Evolutionary conservation across 106 monocot species (phyloP).

Genomic region (Dioscorea zingiberensis): DNA sequence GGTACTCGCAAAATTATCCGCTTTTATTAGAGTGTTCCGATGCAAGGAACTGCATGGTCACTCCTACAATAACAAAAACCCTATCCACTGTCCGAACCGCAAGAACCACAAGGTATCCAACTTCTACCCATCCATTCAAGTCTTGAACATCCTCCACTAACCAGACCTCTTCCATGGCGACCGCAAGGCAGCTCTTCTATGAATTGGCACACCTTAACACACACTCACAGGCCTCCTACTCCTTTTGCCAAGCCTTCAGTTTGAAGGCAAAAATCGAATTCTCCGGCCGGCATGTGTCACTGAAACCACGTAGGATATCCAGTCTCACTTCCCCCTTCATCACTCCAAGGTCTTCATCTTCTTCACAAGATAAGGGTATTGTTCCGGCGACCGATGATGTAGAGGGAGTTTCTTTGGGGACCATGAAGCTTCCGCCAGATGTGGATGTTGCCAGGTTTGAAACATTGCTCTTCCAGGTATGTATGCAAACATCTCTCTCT

Average conservation of each 20-base stretch:
- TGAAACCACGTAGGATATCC: background rate
- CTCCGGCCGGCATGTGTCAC: background rate
- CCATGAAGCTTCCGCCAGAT: constrained; percentile 54
- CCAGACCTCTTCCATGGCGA: background rate
- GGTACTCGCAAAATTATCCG: no score
- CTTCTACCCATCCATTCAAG: background rate
- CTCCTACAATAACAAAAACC: no score
- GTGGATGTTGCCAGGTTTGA: constrained; percentile 46
- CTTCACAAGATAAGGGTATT: constrained; percentile 2
- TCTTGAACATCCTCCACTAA: background rate
- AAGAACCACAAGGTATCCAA: background rate
- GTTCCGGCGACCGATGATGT: constrained; percentile 14
- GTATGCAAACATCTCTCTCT: background rate
- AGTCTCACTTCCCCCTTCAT: background rate
- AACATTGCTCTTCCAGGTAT: constrained; percentile 51
- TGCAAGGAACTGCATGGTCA: no score
- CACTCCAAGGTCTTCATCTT: constrained; percentile 17
- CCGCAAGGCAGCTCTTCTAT: background rate
- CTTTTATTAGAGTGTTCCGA: no score
- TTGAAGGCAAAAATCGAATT: background rate
- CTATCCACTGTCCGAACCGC: background rate
- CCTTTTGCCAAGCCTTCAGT: no score
- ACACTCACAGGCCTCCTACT: background rate
- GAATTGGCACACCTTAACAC: background rate
- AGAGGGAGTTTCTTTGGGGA: constrained; percentile 59